These are phyloP conservation scores for Cornus kousa DNA, from an alignment of 148 eudicot genomes.

Conservation along the genomic window DNA sequence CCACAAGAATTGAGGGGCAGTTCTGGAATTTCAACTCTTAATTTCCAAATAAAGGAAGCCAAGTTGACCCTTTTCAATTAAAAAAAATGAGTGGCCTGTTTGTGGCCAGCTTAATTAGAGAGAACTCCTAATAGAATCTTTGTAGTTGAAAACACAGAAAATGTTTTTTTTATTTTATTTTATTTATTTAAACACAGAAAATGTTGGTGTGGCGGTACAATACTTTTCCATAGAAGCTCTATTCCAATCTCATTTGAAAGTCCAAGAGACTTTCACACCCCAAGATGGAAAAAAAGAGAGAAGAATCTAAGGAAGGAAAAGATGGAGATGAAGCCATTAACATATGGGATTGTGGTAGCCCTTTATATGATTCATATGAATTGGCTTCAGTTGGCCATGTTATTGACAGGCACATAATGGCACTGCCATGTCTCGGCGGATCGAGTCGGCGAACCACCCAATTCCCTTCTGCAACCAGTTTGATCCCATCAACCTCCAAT, in stretches of 20 bases:
- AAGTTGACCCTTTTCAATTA: too few species aligned
- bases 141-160: background rate
- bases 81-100: background rate
- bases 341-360: constrained; percentile 82
- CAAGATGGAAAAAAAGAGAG: background rate
- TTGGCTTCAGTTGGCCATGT: constrained; percentile 39
- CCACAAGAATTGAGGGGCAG: background rate
- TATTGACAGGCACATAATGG: constrained; percentile 52
- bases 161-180: too few species aligned
- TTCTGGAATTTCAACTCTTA: background rate
- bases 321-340: constrained; percentile 13
- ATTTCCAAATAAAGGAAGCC: background rate
- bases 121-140: too few species aligned
- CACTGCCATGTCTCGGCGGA: constrained; percentile 33
- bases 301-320: background rate
- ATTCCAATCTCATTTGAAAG: background rate
- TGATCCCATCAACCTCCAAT: background rate
- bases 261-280: background rate
- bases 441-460: constrained; percentile 18
- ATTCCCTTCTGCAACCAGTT: constrained; percentile 2
- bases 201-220: background rate
- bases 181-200: background rate
- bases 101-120: background rate
- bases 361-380: constrained; percentile 72
- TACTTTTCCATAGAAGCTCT: too few species aligned